A percentile compares a stretch with the other conserved stretches of the same genome.
These are phyloP conservation scores for Tremellales sp. DNA, from an alignment of 1,284 basidiomycete species.

Conservation along the genomic window DNA sequence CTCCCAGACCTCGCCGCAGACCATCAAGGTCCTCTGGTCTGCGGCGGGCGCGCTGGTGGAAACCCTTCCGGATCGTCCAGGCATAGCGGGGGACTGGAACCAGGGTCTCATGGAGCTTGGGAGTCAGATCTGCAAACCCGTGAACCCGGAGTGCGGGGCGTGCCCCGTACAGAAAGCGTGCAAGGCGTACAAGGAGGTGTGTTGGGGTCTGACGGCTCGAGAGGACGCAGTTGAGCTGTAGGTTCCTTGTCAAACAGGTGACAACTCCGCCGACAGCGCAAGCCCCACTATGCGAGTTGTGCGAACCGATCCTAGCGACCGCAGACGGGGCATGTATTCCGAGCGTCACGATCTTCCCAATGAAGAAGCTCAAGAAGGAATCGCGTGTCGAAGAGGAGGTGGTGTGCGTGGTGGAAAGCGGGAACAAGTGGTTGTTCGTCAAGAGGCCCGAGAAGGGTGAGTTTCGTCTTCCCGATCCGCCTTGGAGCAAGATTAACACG, in stretches of 20 bases:
- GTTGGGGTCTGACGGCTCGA: no score
- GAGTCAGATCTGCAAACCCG: slow-evolving; percentile 82
- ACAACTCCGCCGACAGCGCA: slow-evolving; percentile 48
- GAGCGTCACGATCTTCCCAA: slow-evolving; percentile 71
- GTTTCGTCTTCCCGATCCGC: no score
- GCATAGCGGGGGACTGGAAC: slow-evolving; percentile 71
- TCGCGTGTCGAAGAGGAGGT: slow-evolving; percentile 78
- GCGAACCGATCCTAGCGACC: slow-evolving; percentile 59
- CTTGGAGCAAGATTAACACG: not conserved
- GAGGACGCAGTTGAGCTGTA: no score
- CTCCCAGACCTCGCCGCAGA: slow-evolving; percentile 69
- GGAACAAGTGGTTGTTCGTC: slow-evolving; percentile 63
- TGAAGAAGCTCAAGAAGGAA: slow-evolving; percentile 80
- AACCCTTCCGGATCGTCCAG: slow-evolving; percentile 27
- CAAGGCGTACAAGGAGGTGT: slow-evolving; percentile 57
- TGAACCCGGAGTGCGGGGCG: slow-evolving; percentile 64
- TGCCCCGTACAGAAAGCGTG: slow-evolving; percentile 73
- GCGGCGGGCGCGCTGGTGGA: slow-evolving; percentile 68
- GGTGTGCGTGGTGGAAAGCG: slow-evolving; percentile 70
- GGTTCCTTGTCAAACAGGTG: slow-evolving; percentile 42
- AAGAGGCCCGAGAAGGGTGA: slow-evolving; percentile 78
- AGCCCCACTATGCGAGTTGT: slow-evolving; percentile 64
- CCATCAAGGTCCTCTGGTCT: slow-evolving; percentile 76
- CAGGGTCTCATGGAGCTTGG: slow-evolving; percentile 65
- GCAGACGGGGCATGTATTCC: slow-evolving; percentile 22